A percentile compares a stretch with the other conserved stretches of the same genome.
These are phyloP conservation scores for Colletotrichum lupini DNA, from an alignment of 2,329 filamentous ascomycete species.

Conservation along the genomic window DNA sequence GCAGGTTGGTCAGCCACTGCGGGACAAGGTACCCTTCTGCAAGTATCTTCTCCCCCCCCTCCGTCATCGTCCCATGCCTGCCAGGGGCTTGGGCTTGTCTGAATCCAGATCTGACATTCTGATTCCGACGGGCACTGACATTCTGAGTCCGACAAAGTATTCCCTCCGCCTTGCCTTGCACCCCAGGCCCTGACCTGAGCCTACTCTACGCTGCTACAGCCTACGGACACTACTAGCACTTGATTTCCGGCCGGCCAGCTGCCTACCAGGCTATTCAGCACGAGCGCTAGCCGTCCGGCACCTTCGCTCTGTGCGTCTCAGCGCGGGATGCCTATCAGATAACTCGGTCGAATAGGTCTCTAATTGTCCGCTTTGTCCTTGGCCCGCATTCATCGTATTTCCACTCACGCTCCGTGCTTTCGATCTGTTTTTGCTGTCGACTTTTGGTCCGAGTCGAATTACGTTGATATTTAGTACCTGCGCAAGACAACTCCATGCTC, in stretches of 20 bases:
- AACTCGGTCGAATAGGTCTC: conserved; percentile 13
- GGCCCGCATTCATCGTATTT: background rate
- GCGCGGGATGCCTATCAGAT: background rate
- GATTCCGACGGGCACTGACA: conserved; percentile 5
- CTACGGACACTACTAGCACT: background rate
- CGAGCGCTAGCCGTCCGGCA: background rate
- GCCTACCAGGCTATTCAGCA: background rate
- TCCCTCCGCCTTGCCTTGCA: background rate
- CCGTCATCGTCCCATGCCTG: conserved; percentile 18
- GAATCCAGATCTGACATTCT: conserved; percentile 7
- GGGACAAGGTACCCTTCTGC: background rate
- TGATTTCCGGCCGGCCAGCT: background rate
- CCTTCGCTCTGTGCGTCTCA: background rate
- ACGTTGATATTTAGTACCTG: background rate
- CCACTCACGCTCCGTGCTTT: background rate
- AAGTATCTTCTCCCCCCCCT: conserved; percentile 15
- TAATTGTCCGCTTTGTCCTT: conserved; percentile 13
- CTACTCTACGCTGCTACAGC: too few species aligned
- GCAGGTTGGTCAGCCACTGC: background rate
- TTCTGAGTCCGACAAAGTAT: conserved; percentile 2
- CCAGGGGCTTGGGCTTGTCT: conserved; percentile 3
- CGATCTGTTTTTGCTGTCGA: background rate
- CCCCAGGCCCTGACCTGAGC: background rate
- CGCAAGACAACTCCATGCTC: background rate
- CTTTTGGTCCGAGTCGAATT: background rate